phyloP scores from a whole-genome alignment of 1,284 basidiomycete genomes.

The Ustilago xerochloae region DNA sequence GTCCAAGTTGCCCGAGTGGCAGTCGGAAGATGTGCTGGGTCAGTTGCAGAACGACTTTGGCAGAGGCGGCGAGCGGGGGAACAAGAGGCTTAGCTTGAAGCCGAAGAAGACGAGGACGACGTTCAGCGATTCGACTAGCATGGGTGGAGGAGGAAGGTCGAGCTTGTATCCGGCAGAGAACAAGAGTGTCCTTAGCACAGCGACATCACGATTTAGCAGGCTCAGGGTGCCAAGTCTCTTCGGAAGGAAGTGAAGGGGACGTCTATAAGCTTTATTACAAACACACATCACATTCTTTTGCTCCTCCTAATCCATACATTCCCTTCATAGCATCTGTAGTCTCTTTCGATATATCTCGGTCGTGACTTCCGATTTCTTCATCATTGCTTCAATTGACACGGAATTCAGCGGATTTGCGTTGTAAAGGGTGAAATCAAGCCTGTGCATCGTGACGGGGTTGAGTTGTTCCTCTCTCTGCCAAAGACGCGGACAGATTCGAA shows the following conservation, averaged over 20 bases:
- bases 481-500: no score
- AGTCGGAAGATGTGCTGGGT: conserved; percentile 45
- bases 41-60: conserved; percentile 17
- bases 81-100: conserved; percentile 19
- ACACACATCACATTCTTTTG: background rate
- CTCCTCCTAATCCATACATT: background rate
- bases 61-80: background rate
- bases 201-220: conserved; percentile 17
- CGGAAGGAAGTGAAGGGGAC: conserved; percentile 20
- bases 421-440: no score
- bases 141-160: background rate
- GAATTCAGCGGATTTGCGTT: no score
- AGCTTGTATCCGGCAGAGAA: conserved; percentile 26
- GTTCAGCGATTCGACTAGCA: conserved; percentile 28
- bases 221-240: conserved; percentile 27
- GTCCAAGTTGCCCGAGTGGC: conserved; percentile 59
- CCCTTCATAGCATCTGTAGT: no score
- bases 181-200: conserved; percentile 30
- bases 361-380: no score
- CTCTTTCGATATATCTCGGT: no score
- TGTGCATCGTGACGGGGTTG: no score
- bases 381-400: no score
- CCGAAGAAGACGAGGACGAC: conserved; percentile 20
- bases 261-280: background rate
- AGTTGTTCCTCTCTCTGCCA: no score